Conservation (phyloP, 352 stramenopile species). For the Phytophthora hybrid region DNA sequence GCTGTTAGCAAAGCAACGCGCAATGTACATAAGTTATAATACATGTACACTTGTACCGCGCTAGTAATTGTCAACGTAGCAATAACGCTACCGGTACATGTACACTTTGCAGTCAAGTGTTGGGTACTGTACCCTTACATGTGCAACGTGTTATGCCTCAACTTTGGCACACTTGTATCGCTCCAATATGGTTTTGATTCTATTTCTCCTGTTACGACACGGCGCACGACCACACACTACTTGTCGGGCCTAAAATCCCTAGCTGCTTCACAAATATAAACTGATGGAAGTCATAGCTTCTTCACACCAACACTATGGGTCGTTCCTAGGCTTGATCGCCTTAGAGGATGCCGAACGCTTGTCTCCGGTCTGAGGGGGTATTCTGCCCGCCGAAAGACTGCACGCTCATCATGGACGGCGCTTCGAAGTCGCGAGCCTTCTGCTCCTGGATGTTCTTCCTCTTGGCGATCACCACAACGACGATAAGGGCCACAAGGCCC, state of each 20-base stretch:
- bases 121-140: neutral
- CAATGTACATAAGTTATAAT: too few species aligned
- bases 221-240: slow-evolving; percentile 5
- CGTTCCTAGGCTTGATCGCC: neutral
- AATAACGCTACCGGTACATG: too few species aligned
- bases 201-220: slow-evolving; percentile 33
- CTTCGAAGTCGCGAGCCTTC: slow-evolving; percentile 38
- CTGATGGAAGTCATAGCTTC: slow-evolving; percentile 36
- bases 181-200: slow-evolving; percentile 39
- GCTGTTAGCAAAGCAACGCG: too few species aligned
- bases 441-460: slow-evolving; percentile 41
- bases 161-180: neutral
- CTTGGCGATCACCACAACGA: slow-evolving; percentile 37
- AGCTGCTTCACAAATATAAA: slow-evolving; percentile 30
- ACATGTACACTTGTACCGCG: too few species aligned
- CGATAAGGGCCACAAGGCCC: slow-evolving; percentile 37
- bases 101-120: too few species aligned
- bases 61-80: too few species aligned
- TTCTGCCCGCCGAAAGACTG: slow-evolving; percentile 39
- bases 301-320: neutral
- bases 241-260: neutral
- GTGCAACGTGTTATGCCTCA: neutral
- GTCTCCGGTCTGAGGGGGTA: slow-evolving; percentile 32
- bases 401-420: slow-evolving; percentile 33
- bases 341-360: slow-evolving; percentile 39